Conservation (phyloP, 1,139 yeast genomes). For the Maudiozyma humilis region DNA sequence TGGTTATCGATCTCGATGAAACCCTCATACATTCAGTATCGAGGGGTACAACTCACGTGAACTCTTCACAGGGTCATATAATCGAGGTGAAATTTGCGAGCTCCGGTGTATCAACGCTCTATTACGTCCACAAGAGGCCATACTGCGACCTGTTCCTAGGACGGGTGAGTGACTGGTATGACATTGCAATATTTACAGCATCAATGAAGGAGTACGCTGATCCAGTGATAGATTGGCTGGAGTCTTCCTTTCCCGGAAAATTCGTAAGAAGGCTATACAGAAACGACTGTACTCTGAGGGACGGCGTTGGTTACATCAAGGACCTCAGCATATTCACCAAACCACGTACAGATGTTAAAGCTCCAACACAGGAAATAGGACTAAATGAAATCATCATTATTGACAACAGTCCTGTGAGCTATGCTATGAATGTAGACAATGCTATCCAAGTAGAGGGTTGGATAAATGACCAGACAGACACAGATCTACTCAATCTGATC, state of each 20-base stretch:
- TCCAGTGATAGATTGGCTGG: slow-evolving; percentile 89
- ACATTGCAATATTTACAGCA: slow-evolving; percentile 85
- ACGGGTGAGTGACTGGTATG: slow-evolving; percentile 80
- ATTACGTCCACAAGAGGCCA: slow-evolving; percentile 88
- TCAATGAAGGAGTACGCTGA: slow-evolving; percentile 93
- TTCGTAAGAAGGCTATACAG: slow-evolving; percentile 58
- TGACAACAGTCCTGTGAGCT: slow-evolving; percentile 89
- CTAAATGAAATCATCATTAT: slow-evolving; percentile 68
- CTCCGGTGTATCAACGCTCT: slow-evolving; percentile 52
- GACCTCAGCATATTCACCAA: slow-evolving; percentile 51
- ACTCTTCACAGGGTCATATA: slow-evolving; percentile 44
- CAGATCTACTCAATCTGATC: slow-evolving; percentile 66
- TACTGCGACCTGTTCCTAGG: slow-evolving; percentile 76
- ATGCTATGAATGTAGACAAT: slow-evolving; percentile 73
- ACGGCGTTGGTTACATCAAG: slow-evolving; percentile 81
- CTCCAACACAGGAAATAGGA: slow-evolving; percentile 32
- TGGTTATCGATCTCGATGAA: slow-evolving; percentile 85
- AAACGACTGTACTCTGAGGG: slow-evolving; percentile 65
- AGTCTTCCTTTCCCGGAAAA: slow-evolving; percentile 32
- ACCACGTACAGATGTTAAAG: slow-evolving; percentile 3
- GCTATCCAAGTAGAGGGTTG: slow-evolving; percentile 95
- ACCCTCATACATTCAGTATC: slow-evolving; percentile 87
- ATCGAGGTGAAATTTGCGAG: slow-evolving; percentile 69
- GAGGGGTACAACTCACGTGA: slow-evolving; percentile 48
- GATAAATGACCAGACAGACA: slow-evolving; percentile 90